Conservation (phyloP, 2,329 filamentous ascomycete genomes). For the Colletotrichum musae region DNA sequence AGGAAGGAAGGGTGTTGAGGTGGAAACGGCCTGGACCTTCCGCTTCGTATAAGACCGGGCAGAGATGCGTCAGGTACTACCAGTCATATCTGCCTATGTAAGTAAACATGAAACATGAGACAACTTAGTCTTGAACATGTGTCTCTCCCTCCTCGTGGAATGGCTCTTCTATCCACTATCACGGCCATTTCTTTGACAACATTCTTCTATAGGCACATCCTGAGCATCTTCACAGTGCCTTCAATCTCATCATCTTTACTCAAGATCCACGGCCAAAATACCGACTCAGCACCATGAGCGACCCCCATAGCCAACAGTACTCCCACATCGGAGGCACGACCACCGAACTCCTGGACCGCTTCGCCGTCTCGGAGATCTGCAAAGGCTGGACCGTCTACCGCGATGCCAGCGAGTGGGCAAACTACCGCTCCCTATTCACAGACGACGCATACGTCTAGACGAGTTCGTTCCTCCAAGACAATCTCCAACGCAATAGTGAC, state of each 20-base stretch:
- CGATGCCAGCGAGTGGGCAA: constrained; percentile 67
- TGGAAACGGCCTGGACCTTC: too few species aligned
- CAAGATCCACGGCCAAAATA: not conserved
- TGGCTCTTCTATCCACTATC: too few species aligned
- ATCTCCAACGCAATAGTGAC: not conserved
- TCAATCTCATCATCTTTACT: not conserved
- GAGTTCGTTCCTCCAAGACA: constrained; percentile 52
- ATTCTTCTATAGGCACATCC: not conserved
- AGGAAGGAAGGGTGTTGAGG: too few species aligned
- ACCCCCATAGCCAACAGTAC: constrained; percentile 46
- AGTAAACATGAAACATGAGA: too few species aligned
- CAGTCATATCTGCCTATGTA: too few species aligned
- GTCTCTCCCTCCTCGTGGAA: too few species aligned
- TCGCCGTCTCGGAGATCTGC: constrained; percentile 65
- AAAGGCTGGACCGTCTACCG: constrained; percentile 69
- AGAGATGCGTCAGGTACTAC: too few species aligned
- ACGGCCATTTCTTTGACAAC: not conserved
- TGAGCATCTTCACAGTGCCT: not conserved
- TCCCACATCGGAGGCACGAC: constrained; percentile 61
- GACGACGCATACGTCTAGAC: constrained; percentile 64
- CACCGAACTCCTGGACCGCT: constrained; percentile 58
- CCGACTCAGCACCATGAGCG: constrained; percentile 14
- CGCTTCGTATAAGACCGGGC: too few species aligned
- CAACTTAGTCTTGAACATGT: too few species aligned
- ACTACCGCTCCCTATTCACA: constrained; percentile 64